Evolutionary conservation across 331 rosid genomes (phyloP).

Genomic region (Acacia pycnantha): DNA sequence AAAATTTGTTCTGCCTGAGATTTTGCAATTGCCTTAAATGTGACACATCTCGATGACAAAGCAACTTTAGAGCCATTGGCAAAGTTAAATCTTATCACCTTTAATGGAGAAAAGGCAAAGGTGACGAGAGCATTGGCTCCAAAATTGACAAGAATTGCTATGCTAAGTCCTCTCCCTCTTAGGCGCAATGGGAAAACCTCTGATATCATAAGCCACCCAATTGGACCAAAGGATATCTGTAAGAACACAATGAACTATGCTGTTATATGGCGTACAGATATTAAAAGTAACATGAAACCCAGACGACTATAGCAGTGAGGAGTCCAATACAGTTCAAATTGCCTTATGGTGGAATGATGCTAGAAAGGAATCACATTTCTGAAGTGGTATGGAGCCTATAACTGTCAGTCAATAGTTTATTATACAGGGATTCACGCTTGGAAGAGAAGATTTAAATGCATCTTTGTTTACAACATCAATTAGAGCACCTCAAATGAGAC

Average conservation of each 20-base stretch:
- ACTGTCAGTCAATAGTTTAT: neutral
- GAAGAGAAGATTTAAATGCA: neutral
- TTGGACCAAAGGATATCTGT: constrained; percentile 97
- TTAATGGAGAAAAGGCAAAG: constrained; percentile 86
- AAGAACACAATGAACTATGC: constrained; percentile 16
- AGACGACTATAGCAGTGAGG: neutral
- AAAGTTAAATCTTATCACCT: constrained; percentile 52
- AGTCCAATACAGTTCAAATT: neutral
- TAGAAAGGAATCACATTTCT: neutral
- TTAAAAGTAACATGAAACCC: neutral
- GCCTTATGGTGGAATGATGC: neutral
- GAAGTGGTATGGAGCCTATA: neutral
- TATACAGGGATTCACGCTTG: neutral
- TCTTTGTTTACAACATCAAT: neutral
- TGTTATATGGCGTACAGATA: neutral
- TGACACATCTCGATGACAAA: constrained; percentile 1
- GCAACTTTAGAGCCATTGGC: neutral
- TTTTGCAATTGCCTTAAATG: neutral
- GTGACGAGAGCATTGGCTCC: constrained; percentile 85
- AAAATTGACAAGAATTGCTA: constrained; percentile 93
- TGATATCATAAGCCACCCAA: constrained; percentile 97
- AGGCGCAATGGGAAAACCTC: constrained; percentile 89
- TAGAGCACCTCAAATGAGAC: neutral
- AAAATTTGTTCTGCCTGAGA: neutral
- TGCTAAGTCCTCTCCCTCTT: constrained; percentile 87